Percentiles rank a stretch among this genome's conserved stretches.
These are phyloP conservation scores for Phyllosticta citrichinensis DNA, from an alignment of 2,329 filamentous ascomycete species.

Conservation along the genomic window DNA sequence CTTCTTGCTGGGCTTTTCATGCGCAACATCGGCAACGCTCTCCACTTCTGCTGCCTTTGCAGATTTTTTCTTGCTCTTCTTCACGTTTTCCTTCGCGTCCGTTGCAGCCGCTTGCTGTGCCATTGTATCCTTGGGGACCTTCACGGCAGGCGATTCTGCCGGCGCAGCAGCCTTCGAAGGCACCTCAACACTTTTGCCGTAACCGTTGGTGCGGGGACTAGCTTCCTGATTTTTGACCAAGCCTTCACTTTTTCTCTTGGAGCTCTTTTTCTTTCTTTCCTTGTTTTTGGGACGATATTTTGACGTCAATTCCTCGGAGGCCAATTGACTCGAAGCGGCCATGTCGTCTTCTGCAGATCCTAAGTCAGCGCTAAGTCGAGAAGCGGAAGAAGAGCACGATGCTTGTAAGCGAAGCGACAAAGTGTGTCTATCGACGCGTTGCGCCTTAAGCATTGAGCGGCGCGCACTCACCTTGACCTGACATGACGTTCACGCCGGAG, in stretches of 20 bases:
- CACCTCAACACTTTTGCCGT: background rate
- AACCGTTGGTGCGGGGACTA: background rate
- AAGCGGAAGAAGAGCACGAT: background rate
- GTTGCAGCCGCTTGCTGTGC: background rate
- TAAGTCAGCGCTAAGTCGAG: background rate
- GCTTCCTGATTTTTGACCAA: background rate
- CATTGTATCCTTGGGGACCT: background rate
- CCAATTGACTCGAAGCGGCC: conserved; percentile 10
- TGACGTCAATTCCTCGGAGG: background rate
- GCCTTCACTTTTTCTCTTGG: conserved; percentile 2
- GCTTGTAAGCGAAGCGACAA: background rate
- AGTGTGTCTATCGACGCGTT: background rate
- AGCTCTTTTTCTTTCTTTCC: conserved; percentile 1
- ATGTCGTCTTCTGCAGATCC: conserved; percentile 9
- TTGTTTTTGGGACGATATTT: background rate
- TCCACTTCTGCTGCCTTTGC: background rate
- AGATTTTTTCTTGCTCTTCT: background rate
- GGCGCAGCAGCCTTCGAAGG: background rate
- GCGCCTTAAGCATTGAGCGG: background rate
- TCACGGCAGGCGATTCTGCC: background rate
- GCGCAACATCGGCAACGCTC: background rate
- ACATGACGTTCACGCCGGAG: background rate
- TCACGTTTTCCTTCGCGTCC: background rate
- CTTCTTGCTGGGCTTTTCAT: conserved; percentile 1
- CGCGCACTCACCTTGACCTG: background rate